Evolutionary conservation across 257 asterid species (phyloP), one percentile per base, ranked within the genome.

Genomic region (Lycium barbarum): DNA sequence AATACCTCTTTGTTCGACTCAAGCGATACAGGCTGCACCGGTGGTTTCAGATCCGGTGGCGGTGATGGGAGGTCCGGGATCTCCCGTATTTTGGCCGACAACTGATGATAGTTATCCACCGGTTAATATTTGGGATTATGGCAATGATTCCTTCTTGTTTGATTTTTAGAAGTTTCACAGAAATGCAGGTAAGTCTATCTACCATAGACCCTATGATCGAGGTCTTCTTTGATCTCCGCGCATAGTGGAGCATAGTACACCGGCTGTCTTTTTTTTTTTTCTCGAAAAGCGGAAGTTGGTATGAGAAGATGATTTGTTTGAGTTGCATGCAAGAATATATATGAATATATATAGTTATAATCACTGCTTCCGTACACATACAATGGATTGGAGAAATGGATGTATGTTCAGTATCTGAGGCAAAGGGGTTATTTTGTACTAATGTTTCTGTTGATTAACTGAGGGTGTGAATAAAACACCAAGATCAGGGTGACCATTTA

Each of bases 61-160:
- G 59, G 86, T 51, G 84, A 36, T 86, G 83, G 92, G 85, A 15
- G 87, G 76, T 40, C 89, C 73, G 3, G 86, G 55, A 11, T 86
- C 87, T 35, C 90, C 97, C 18, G 85, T 88, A 20, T 59, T 91
- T 53, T 95, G 96, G 98, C 94, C 95, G 66, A 86, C 83, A 9
- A 17, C 71, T 1, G 97, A 96, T 5, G 96, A 92, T 35, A 97
- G 90, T 58, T 87, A 92, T 1, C 35, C 93, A 3, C 59, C 91
- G 1, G 86, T 35, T 12, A 35, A 88, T 65, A 86, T 93, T 61
- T 96, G 99, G 99, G 98, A 96, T 78, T 90, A 92, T 49, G 86
- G 89, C 1, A 62, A 82, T 6, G 96, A 95, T 85, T 94, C 94
- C 0, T 93, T 89, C 90, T 89, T 94, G 78, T 95, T 92, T 62